Percentiles rank a stretch among this genome's conserved stretches.
Conservation (phyloP, 1,139 yeast genomes). For the Suhomyces bokatorum region DNA sequence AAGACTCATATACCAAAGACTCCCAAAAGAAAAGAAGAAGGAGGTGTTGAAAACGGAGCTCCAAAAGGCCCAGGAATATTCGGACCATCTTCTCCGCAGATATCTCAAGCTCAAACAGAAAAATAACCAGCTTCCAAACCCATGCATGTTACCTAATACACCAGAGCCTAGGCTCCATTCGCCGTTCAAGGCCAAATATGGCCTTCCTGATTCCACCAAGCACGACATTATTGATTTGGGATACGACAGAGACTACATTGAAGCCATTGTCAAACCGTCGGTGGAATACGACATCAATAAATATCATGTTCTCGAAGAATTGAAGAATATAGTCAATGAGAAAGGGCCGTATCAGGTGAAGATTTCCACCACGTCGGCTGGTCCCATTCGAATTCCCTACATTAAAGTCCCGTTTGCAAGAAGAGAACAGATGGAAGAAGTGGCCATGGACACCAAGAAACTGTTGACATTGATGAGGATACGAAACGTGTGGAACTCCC, state of each 20-base stretch:
- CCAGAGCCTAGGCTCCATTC: constrained; percentile 15
- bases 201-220: constrained; percentile 26
- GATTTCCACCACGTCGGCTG: constrained; percentile 33
- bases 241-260: constrained; percentile 37
- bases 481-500: constrained; percentile 31
- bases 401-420: constrained; percentile 30
- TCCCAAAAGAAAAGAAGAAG: constrained; percentile 9
- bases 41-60: constrained; percentile 13
- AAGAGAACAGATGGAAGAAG: constrained; percentile 21
- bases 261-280: constrained; percentile 37
- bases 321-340: constrained; percentile 25
- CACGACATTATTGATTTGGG: constrained; percentile 23
- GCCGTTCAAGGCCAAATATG: constrained; percentile 7
- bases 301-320: constrained; percentile 24
- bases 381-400: constrained; percentile 32
- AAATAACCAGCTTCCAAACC: constrained; percentile 31
- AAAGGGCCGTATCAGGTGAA: constrained; percentile 43
- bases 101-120: constrained; percentile 34
- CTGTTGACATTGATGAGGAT: constrained; percentile 29
- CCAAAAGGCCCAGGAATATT: constrained; percentile 15
- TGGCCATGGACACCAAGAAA: constrained; percentile 36
- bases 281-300: constrained; percentile 39
- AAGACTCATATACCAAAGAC: constrained; percentile 5
- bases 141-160: constrained; percentile 36
- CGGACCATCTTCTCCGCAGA: constrained; percentile 25